Evolutionary conservation across 257 asterid genomes (phyloP).

Genomic region (Lavandula angustifolia): DNA sequence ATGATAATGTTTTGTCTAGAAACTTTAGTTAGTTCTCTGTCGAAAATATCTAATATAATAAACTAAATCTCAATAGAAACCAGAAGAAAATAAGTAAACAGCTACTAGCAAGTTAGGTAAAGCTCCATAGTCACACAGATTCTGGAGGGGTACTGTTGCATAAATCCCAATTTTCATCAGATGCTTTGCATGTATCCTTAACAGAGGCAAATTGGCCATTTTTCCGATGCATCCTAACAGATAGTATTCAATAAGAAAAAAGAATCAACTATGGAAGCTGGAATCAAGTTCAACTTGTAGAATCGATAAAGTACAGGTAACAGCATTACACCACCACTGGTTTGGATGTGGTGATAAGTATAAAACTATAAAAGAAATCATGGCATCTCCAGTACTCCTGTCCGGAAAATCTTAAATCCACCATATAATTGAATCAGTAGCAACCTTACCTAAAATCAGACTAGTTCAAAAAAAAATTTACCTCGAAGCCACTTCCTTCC

Average conservation of each 20-base stretch:
- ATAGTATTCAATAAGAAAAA: conserved; percentile 22
- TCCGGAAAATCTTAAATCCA: neutral
- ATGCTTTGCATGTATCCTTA: conserved; percentile 32
- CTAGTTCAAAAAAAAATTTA: conserved; percentile 18
- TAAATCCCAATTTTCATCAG: conserved; percentile 39
- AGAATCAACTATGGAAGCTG: conserved; percentile 13
- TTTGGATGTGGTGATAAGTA: neutral
- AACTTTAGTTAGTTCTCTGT: neutral
- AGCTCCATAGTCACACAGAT: conserved; percentile 42
- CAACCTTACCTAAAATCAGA: neutral
- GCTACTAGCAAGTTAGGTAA: conserved; percentile 18
- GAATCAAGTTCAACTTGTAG: neutral
- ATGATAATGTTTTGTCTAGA: too few relatives aligned
- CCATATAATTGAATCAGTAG: neutral
- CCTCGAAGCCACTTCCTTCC: conserved; percentile 62
- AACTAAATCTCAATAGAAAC: neutral
- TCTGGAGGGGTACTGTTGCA: conserved; percentile 34
- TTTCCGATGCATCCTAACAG: conserved; percentile 50
- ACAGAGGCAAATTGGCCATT: conserved; percentile 59
- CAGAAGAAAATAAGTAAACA: conserved; percentile 13
- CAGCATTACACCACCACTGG: neutral
- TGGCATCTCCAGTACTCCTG: neutral
- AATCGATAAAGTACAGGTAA: conserved; percentile 2
- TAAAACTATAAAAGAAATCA: neutral
- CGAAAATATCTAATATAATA: conserved; percentile 9